These are phyloP conservation scores for Alternaria angustiovoidea DNA, from an alignment of 2,329 filamentous ascomycete species.

Conservation along the genomic window DNA sequence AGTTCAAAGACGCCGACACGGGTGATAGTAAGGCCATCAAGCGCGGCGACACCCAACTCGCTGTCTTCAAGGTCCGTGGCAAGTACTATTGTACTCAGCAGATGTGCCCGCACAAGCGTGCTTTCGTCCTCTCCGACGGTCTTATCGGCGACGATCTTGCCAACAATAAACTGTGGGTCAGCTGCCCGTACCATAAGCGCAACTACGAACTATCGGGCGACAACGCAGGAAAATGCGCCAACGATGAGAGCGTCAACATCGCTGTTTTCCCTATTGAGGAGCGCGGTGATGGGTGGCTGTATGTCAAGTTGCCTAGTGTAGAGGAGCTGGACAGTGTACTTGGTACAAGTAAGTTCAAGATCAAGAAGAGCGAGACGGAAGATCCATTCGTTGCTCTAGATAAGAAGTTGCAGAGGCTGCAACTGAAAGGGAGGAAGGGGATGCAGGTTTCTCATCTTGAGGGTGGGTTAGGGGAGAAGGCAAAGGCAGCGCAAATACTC, in stretches of 20 bases:
- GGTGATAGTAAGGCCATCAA: conserved; percentile 81
- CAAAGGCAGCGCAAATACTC: conserved; percentile 55
- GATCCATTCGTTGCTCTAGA: conserved; percentile 66
- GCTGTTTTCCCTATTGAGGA: conserved; percentile 83
- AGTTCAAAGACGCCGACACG: conserved; percentile 75
- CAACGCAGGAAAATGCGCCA: conserved; percentile 74
- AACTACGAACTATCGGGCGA: conserved; percentile 79
- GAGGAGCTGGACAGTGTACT: conserved; percentile 81
- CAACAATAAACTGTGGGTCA: conserved; percentile 77
- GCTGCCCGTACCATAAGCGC: conserved; percentile 87
- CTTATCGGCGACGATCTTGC: conserved; percentile 74
- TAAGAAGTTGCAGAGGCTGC: conserved; percentile 59
- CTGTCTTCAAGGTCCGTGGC: conserved; percentile 83
- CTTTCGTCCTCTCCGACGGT: conserved; percentile 88
- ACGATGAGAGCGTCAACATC: conserved; percentile 78
- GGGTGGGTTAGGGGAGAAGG: conserved; percentile 54
- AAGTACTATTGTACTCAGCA: conserved; percentile 87
- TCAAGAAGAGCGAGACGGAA: conserved; percentile 72
- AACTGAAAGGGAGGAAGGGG: conserved; percentile 63
- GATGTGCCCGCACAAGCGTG: conserved; percentile 93
- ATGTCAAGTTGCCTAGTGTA: conserved; percentile 80
- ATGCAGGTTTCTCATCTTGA: conserved; percentile 56
- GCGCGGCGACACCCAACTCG: conserved; percentile 86
- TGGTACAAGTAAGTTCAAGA: conserved; percentile 80
- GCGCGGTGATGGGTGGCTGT: conserved; percentile 77